Base-by-base conservation (phyloP, 2,329 filamentous ascomycete species). In the Didymella glomerata region DNA sequence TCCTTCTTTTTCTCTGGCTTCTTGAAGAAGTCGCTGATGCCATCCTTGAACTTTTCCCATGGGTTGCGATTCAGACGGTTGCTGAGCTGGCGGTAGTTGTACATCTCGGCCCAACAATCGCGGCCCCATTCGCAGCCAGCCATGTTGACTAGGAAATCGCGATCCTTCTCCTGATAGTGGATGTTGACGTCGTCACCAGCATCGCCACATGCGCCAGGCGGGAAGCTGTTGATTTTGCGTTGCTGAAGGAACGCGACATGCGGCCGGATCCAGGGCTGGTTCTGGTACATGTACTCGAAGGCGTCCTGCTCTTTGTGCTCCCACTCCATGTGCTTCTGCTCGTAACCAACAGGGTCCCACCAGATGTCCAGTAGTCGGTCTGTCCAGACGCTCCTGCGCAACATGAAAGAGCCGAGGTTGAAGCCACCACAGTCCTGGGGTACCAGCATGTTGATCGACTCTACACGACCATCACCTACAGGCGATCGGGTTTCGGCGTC, bases 271-370 rank as follows among this genome's bases (percentile, higher is more conserved):
- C 95, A 99, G 0, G 95, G 92, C 75, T 98, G 94, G 54, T 90
- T 90, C 57, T 84, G 86, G 80, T 99, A 99, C 63, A 99, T 84
- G 79, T 96, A 90, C 79, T 97, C 93, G 41, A 99, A 81, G 1
- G 93, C 92, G 74, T 98, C 93, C 79, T 99, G 95, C 77, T 99
- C 95, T 77, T 98, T 98, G 82, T 99, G 95, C 73, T 95, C 93
- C 95, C 95, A 99, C 63, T 95, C 87, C 93, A 97, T 97, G 77
- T 99, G 95, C 76, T 93, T 96, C 79, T 99, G 95, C 79, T 99
- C 95, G 77, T 99, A 99, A 57, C 90, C 88, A 28, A 98, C 93
- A 0, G 95, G 95, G 72, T 99, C 95, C 95, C 95, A 99, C 95
- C 95, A 99, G 51, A 97, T 85, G 73, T 99, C 95, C 34, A 99